Base-by-base conservation (phyloP, 768 basidiomycete species). In the Lactarius akahatsu region DNA sequence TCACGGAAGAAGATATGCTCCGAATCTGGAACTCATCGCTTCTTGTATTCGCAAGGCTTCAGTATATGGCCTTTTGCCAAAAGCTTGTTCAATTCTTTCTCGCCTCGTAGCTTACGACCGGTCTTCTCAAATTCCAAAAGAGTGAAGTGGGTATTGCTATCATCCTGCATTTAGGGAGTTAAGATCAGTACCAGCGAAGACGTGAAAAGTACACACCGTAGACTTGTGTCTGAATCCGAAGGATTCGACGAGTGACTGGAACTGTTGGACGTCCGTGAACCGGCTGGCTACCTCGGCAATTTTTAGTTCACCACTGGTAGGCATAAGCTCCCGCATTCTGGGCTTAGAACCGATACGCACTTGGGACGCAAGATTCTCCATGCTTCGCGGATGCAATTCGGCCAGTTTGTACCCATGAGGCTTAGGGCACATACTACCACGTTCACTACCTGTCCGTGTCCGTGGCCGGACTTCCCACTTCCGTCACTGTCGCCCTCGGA, bases 371-470 rank as follows among this genome's bases (percentile, higher is more conserved):
- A 80, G 47, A 98, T 85, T 70, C 97, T 82, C 86, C 92, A 92
- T 9, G 92, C 90, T 75, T 99, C 96, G 32, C 90, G 82, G 32
- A 98, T 83, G 72, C 93, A 93, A 55, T 82, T 82, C n/a, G 92
- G 84, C 97, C 97, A 99, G 74, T 99, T 98, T 18, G 88, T 91
- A 38, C 92, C 91, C 97, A 99, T 99, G 69, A 99, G 80, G 73
- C 96, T 98, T 70, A 99, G 82, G 28, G 96, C 92, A 74, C 94
- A 98, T 28, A 98, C 89, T 8, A 87, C 94, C 7, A 94, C 88
- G 74, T 99, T 96, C 2, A 94, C 92, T 3, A 98, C 76, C 69
- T 92, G 89, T 0, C 86, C 93, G 60, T 84, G 82, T 34, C 84
- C 86, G 41, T 79, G 76, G 5, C 77, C 77, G 45, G 26, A 16